phyloP scores from a whole-genome alignment of 2,329 filamentous ascomycete species.

The Penicillium frequentans region DNA sequence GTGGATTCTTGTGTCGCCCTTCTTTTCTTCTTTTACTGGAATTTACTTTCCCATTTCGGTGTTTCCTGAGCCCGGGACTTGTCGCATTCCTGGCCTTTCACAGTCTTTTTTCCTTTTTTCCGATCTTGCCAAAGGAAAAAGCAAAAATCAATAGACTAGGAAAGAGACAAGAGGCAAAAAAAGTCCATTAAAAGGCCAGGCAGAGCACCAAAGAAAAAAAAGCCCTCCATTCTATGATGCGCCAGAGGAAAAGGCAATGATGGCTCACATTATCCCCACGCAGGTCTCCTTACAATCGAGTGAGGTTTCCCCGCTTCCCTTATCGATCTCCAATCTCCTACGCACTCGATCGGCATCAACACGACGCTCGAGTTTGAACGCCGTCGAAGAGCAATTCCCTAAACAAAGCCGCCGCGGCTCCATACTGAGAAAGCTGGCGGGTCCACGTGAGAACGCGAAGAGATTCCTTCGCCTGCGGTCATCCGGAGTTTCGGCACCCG shows the following conservation, averaged over 20 bases:
- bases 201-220: not conserved
- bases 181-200: not conserved
- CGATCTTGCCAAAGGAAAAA: not conserved
- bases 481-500: constrained; percentile 27
- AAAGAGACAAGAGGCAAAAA: not conserved
- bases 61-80: not conserved
- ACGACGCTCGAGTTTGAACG: constrained; percentile 22
- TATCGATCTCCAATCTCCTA: constrained; percentile 24
- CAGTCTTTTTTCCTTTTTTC: not conserved
- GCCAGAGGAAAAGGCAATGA: constrained; percentile 14
- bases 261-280: constrained; percentile 30
- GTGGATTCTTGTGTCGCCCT: constrained; percentile 6
- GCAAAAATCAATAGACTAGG: not conserved
- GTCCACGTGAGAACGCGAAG: constrained; percentile 49
- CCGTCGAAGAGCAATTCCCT: constrained; percentile 26
- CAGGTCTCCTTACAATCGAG: constrained; percentile 28
- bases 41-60: not conserved
- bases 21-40: not conserved
- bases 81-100: not conserved
- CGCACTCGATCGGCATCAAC: constrained; percentile 27
- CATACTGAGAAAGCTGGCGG: constrained; percentile 44
- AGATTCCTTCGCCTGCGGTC: constrained; percentile 45
- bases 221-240: not conserved
- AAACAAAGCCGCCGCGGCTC: constrained; percentile 29
- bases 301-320: constrained; percentile 22